Conservation (phyloP, 306 rosid genomes). For the Comarum palustre region DNA sequence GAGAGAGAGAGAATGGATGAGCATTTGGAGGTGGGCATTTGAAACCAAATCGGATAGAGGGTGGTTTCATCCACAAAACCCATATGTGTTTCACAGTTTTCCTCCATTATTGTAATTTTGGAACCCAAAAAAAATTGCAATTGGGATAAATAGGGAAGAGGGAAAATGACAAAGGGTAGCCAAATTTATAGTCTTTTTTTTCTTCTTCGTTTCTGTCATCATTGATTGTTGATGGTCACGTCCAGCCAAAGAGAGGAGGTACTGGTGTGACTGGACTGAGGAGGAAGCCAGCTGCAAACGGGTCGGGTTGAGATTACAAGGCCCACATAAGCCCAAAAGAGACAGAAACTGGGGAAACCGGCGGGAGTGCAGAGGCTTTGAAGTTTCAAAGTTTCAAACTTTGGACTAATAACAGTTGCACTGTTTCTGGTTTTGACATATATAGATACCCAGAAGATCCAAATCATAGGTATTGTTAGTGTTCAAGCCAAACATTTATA, state of each 20-base stretch:
- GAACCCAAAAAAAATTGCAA: conserved; percentile 17
- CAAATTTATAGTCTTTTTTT: background rate
- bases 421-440: background rate
- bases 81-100: conserved; percentile 55
- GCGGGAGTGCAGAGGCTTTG: background rate
- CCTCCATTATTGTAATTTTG: conserved; percentile 36
- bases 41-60: conserved; percentile 58
- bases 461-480: background rate
- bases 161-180: background rate
- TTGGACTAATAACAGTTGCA: background rate
- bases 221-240: background rate
- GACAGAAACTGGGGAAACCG: background rate
- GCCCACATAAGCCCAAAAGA: background rate
- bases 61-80: conserved; percentile 54
- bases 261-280: background rate
- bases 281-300: background rate
- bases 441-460: background rate
- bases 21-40: conserved; percentile 68
- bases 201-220: background rate
- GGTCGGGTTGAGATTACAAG: background rate
- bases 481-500: background rate
- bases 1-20: conserved; percentile 47
- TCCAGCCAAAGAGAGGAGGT: background rate
- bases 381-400: background rate
- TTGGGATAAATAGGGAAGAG: conserved; percentile 16